Evolutionary conservation across 2,329 filamentous ascomycete species (phyloP).

Genomic region (Cladosporium sp.): DNA sequence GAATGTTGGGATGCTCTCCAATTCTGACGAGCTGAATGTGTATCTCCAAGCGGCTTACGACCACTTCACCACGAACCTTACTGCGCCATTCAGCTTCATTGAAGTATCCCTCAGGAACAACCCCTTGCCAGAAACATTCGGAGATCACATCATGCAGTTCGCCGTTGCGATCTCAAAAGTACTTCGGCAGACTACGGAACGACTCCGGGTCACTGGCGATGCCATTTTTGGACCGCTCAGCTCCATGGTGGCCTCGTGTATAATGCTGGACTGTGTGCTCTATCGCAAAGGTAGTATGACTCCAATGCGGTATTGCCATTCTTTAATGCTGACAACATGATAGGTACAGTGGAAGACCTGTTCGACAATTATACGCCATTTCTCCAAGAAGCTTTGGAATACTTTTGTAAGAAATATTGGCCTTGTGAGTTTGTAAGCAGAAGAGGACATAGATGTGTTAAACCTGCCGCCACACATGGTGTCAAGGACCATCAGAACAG

Average conservation of each 20-base stretch:
- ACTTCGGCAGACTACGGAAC: too few relatives aligned
- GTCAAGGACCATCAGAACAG: conserved; percentile 37
- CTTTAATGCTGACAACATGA: too few relatives aligned
- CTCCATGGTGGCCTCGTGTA: conserved; percentile 48
- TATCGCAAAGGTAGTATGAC: conserved; percentile 32
- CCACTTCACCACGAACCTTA: conserved; percentile 44
- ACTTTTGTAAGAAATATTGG: conserved; percentile 44
- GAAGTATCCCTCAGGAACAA: conserved; percentile 42
- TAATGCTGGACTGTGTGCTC: conserved; percentile 45
- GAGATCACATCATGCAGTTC: conserved; percentile 46
- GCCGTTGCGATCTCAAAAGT: neutral
- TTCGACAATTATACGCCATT: conserved; percentile 42
- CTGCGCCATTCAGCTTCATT: conserved; percentile 50
- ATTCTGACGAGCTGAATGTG: conserved; percentile 43
- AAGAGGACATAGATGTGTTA: too few relatives aligned
- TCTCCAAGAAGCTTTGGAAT: conserved; percentile 40
- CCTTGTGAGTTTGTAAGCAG: conserved; percentile 40
- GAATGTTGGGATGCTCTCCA: conserved; percentile 45
- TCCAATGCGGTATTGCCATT: too few relatives aligned
- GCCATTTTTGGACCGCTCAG: conserved; percentile 44
- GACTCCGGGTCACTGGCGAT: neutral
- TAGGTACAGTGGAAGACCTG: conserved; percentile 28
- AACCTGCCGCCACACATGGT: conserved; percentile 15
- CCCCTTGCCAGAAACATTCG: conserved; percentile 45
- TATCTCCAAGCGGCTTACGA: conserved; percentile 50